These are phyloP conservation scores for Aspergillus nanangensis DNA, from an alignment of 495 filamentous ascomycete species.

Conservation along the genomic window DNA sequence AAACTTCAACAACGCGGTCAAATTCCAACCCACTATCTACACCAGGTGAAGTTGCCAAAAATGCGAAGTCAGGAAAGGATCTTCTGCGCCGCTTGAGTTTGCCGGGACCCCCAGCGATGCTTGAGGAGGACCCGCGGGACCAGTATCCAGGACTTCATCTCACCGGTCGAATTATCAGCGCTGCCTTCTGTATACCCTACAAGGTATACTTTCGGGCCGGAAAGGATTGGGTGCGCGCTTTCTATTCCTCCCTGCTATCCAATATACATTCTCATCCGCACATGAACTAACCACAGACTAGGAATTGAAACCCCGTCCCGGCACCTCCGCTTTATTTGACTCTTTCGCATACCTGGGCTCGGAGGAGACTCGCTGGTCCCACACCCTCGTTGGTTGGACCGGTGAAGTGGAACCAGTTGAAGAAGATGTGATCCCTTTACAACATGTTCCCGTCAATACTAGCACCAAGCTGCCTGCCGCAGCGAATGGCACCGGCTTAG, in stretches of 20 bases:
- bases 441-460: constrained; percentile 29
- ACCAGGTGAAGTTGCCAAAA: constrained; percentile 42
- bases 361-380: constrained; percentile 70
- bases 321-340: constrained; percentile 85
- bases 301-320: constrained; percentile 71
- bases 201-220: constrained; percentile 60
- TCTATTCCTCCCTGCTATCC: neutral
- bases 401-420: constrained; percentile 68
- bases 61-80: constrained; percentile 53
- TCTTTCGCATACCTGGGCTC: constrained; percentile 81
- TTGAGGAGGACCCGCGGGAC: constrained; percentile 53
- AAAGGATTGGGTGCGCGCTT: constrained; percentile 64
- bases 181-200: constrained; percentile 81
- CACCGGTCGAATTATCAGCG: constrained; percentile 81
- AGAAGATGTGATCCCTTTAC: constrained; percentile 30
- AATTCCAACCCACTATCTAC: too few relatives aligned
- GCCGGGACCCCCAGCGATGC: constrained; percentile 37
- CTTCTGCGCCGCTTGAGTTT: constrained; percentile 61
- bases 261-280: too few relatives aligned
- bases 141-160: constrained; percentile 65
- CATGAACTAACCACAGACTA: constrained; percentile 21
- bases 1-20: too few relatives aligned
- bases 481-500: constrained; percentile 13
- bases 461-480: constrained; percentile 16
- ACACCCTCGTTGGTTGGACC: constrained; percentile 88